Evolutionary conservation across 108 stramenopile species (phyloP).

Genomic region (Pseudonitzschia delicatissima): DNA sequence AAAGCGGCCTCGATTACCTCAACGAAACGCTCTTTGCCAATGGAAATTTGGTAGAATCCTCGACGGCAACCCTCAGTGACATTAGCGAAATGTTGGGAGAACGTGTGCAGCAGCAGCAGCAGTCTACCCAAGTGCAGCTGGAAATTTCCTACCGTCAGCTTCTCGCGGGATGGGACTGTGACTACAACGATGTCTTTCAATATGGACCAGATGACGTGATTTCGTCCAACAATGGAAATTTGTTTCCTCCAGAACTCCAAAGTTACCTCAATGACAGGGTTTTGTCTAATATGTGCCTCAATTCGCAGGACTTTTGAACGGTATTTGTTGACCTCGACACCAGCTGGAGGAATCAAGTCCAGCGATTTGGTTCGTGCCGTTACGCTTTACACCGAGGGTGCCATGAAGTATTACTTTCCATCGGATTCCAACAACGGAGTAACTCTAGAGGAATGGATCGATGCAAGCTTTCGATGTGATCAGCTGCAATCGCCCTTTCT

Average conservation of each 20-base stretch:
- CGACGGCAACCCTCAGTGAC: constrained; percentile 3
- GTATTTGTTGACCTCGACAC: too few species aligned
- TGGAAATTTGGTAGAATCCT: not conserved
- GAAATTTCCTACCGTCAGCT: constrained; percentile 34
- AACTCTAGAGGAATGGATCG: constrained; percentile 1
- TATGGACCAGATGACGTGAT: constrained; percentile 16
- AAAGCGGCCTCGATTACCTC: constrained; percentile 27
- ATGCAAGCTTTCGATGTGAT: constrained; percentile 22
- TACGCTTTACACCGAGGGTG: constrained; percentile 1
- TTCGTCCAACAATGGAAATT: not conserved
- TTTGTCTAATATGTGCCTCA: constrained; percentile 36
- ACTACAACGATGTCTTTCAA: constrained; percentile 28
- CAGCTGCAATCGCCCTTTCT: constrained; percentile 5
- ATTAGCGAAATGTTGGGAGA: constrained; percentile 23
- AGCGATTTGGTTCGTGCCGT: constrained; percentile 12
- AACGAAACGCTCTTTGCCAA: constrained; percentile 8
- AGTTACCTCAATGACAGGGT: constrained; percentile 37
- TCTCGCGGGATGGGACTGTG: constrained; percentile 34
- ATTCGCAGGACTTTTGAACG: constrained; percentile 28
- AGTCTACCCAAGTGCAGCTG: constrained; percentile 11
- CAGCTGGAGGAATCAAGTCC: too few species aligned
- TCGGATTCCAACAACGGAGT: not conserved
- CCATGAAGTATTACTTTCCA: constrained; percentile 26
- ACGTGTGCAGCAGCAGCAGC: constrained; percentile 23
- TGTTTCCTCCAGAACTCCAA: constrained; percentile 7